A percentile compares a stretch with the other conserved stretches of the same genome.
These are phyloP conservation scores for Speleostelium caveatum DNA, from an alignment of 78 protist species.

Conservation along the genomic window DNA sequence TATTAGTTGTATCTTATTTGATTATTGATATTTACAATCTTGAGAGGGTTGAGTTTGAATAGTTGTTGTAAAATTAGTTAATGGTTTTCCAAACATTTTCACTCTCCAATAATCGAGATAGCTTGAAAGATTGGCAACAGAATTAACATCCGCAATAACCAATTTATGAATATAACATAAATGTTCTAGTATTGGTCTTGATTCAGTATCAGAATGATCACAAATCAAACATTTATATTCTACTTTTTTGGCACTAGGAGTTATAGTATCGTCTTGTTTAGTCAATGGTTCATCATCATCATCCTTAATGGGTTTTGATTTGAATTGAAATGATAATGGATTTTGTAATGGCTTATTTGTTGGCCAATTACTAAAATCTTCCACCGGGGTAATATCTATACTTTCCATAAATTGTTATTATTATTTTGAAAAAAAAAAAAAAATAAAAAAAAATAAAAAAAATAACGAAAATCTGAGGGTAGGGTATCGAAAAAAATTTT, in stretches of 20 bases:
- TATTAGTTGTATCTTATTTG: too few relatives aligned
- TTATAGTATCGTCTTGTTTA: background rate
- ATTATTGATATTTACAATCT: background rate
- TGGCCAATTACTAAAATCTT: conserved; percentile 54
- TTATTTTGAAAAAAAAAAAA: too few relatives aligned
- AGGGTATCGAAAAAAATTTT: too few relatives aligned
- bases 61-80: conserved; percentile 25
- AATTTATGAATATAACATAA: conserved; percentile 32
- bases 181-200: conserved; percentile 52
- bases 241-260: background rate
- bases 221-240: conserved; percentile 43
- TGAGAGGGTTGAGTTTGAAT: conserved; percentile 22
- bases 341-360: background rate
- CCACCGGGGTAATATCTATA: too few relatives aligned
- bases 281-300: background rate
- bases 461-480: too few relatives aligned
- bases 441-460: too few relatives aligned
- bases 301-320: background rate
- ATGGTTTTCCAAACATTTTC: conserved; percentile 8
- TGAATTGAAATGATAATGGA: conserved; percentile 37
- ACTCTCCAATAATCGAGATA: conserved; percentile 49
- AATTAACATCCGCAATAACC: conserved; percentile 62
- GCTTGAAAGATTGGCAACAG: conserved; percentile 33
- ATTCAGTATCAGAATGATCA: conserved; percentile 29
- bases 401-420: too few relatives aligned